Conservation (phyloP, 441 rosid genomes). For the Dalechampia spathulata region DNA sequence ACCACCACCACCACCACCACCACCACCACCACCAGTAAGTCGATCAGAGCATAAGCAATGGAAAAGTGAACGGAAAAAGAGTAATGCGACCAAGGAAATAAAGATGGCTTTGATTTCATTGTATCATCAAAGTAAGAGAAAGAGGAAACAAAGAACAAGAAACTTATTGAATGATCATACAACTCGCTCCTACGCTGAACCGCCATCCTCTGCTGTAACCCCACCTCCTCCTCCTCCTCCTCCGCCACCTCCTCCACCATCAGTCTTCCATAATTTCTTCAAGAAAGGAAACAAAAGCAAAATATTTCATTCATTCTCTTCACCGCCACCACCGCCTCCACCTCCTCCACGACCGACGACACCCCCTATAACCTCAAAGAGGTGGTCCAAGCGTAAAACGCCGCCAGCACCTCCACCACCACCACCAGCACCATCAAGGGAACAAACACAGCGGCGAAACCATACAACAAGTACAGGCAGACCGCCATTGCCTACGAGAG, state of each 20-base stretch:
- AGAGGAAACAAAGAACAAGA: slow-evolving; percentile 40
- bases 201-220: slow-evolving; percentile 24
- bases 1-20: slow-evolving; percentile 23
- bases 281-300: slow-evolving; percentile 52
- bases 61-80: slow-evolving; percentile 45
- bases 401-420: slow-evolving; percentile 26
- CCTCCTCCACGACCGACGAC: slow-evolving; percentile 26
- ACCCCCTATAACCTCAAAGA: slow-evolving; percentile 9
- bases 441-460: slow-evolving; percentile 16
- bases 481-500: slow-evolving; percentile 58
- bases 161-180: slow-evolving; percentile 7
- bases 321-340: slow-evolving; percentile 48
- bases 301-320: slow-evolving; percentile 45
- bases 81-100: slow-evolving; percentile 64
- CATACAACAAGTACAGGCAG: slow-evolving; percentile 18
- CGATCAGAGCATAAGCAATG: slow-evolving; percentile 19
- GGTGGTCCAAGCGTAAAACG: slow-evolving; percentile 15
- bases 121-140: slow-evolving; percentile 45
- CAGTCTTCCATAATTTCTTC: slow-evolving; percentile 55
- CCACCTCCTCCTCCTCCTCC: slow-evolving; percentile 54
- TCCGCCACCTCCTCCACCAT: slow-evolving; percentile 51
- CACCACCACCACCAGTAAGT: slow-evolving; percentile 14
- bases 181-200: slow-evolving; percentile 17
- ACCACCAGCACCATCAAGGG: slow-evolving; percentile 16
- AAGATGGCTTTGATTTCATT: slow-evolving; percentile 57